phyloP scores from a whole-genome alignment of 1,284 basidiomycete species.

The Malassezia sympodialis region DNA sequence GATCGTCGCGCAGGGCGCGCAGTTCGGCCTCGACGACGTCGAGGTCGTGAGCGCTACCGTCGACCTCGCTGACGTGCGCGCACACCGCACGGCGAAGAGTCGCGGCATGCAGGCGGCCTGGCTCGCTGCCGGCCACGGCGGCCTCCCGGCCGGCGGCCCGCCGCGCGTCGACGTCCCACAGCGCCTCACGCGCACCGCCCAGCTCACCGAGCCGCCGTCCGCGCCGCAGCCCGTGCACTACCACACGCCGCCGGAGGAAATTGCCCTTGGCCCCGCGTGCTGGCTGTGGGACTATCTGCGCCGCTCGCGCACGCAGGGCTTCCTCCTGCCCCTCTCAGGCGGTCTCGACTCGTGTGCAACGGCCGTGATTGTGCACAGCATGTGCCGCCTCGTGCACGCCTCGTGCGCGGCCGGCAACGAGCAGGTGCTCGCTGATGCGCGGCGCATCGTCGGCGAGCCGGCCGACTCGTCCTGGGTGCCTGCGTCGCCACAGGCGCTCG shows the following conservation, averaged over 20 bases:
- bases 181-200: conserved; percentile 47
- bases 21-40: conserved; percentile 89
- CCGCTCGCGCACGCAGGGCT: conserved; percentile 83
- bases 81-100: conserved; percentile 65
- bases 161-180: conserved; percentile 55
- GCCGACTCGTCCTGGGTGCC: conserved; percentile 72
- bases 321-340: conserved; percentile 92
- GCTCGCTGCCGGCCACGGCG: conserved; percentile 6
- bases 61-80: conserved; percentile 85
- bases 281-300: conserved; percentile 99
- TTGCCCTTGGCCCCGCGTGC: conserved; percentile 94
- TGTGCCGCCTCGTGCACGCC: conserved; percentile 80
- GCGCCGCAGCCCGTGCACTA: conserved; percentile 11
- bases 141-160: conserved; percentile 51
- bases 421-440: conserved; percentile 81
- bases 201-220: neutral
- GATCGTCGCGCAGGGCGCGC: conserved; percentile 84
- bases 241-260: conserved; percentile 74
- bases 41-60: conserved; percentile 91
- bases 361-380: conserved; percentile 84
- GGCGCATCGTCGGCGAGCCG: conserved; percentile 74
- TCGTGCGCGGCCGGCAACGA: conserved; percentile 58
- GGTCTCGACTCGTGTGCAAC: conserved; percentile 97
- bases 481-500: conserved; percentile 73
- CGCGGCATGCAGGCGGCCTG: conserved; percentile 77